Evolutionary conservation across 2,329 filamentous ascomycete species (phyloP), one percentile per base, ranked within the genome.

Genomic region (Fusarium hostae): DNA sequence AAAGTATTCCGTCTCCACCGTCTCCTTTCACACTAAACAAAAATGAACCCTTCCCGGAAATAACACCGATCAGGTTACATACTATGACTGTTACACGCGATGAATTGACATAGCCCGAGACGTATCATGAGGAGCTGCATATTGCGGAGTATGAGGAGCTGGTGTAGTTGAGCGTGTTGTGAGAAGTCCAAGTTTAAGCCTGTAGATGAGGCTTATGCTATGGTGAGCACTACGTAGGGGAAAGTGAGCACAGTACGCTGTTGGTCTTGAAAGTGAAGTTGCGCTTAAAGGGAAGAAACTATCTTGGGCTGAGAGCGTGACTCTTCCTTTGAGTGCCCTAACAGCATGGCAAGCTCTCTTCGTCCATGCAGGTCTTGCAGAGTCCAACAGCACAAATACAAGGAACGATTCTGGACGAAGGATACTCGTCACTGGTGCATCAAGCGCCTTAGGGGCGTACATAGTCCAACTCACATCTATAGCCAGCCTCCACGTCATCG

Each of bases 271-370:
- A 20, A 12, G 34, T 7, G 80, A 82, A 68, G 66, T 81, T 11
- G 80, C 78, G 5, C 59, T 71, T 28, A 77, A 81, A 55, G 79
- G 80, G 1, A 52, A 45, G 20, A 60, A 64, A 5, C 41, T 81
- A 35, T 54, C 60, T 10, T 80, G 78, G 73, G 69, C 75, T 9
- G 72, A 81, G 35, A 78, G 79, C 0, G 80, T 80, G 3, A 77
- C 79, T 10, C 74, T 79, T 24, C 80, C 80, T 11, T 66, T 82
- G 44, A 80, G 78, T 56, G 78, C 78, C 6, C 67, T 82, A 30
- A 82, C 81, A 9, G 80, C 81, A 11, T 81, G 76, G 67, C 81
- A 82, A 72, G 76, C 77, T 4, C 63, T 83, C 20, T 81, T 66
- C 24, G 67, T 71, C 22, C 75, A 77, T 15, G 63, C 58, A 12